These are phyloP conservation scores for Coemansia sp. DNA, from an alignment of 192 early-diverging fungal genomes.

Conservation along the genomic window DNA sequence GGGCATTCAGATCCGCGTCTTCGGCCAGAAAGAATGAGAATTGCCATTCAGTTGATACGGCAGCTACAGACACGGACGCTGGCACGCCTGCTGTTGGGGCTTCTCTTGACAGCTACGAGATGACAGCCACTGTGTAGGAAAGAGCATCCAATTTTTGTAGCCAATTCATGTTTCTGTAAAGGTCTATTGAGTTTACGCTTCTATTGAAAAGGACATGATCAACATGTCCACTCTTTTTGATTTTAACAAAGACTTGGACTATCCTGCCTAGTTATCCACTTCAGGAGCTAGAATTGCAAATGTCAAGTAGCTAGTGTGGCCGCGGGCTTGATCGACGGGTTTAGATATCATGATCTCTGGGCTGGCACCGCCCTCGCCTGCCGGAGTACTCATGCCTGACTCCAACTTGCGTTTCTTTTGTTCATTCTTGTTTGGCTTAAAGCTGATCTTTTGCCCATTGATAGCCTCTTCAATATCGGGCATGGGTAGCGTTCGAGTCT, in stretches of 20 bases:
- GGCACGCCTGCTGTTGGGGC: too few species aligned
- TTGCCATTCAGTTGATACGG: background rate
- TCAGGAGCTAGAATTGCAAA: slow-evolving; percentile 67
- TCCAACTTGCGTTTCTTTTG: slow-evolving; percentile 43
- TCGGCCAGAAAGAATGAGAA: background rate
- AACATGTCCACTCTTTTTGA: background rate
- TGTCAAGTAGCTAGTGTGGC: slow-evolving; percentile 93
- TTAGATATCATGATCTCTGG: slow-evolving; percentile 62
- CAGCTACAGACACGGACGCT: background rate
- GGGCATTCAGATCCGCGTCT: slow-evolving; percentile 18
- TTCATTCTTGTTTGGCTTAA: slow-evolving; percentile 21
- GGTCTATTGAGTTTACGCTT: background rate
- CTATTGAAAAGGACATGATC: background rate
- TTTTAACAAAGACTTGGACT: background rate
- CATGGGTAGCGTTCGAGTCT: slow-evolving; percentile 62
- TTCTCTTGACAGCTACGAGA: background rate
- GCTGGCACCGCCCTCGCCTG: background rate
- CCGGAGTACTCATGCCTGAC: background rate
- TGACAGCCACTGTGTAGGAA: background rate
- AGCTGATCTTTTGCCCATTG: slow-evolving; percentile 39
- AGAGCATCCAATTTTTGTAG: background rate
- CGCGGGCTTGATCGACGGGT: slow-evolving; percentile 59
- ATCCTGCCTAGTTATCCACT: background rate
- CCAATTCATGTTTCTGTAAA: background rate
- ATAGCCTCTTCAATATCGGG: slow-evolving; percentile 68